Percentiles rank a stretch among this genome's conserved stretches.
These are phyloP conservation scores for Curvularia sp. DNA, from an alignment of 2,329 filamentous ascomycete genomes.

Conservation along the genomic window DNA sequence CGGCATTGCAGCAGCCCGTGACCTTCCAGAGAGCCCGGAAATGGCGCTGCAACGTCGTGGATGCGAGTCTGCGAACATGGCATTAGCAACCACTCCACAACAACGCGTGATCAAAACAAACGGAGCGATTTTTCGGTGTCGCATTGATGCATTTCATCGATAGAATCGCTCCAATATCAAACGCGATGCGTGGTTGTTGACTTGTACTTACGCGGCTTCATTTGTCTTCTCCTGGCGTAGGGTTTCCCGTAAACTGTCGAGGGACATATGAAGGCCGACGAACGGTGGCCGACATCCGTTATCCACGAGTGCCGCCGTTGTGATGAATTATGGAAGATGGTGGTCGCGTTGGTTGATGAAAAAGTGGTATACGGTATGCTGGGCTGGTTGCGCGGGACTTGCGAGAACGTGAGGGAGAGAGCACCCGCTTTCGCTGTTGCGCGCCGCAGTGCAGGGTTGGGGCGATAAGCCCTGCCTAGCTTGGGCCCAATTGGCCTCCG, in stretches of 20 bases:
- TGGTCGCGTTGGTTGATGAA: slow-evolving; percentile 45
- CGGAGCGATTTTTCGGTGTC: slow-evolving; percentile 52
- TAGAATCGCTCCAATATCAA: slow-evolving; percentile 24
- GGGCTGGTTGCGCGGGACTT: slow-evolving; percentile 39
- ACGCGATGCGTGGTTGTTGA: slow-evolving; percentile 15
- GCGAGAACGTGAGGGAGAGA: slow-evolving; percentile 36
- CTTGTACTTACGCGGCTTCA: slow-evolving; percentile 54
- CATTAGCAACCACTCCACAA: slow-evolving; percentile 46
- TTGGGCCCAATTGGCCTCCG: slow-evolving; percentile 17
- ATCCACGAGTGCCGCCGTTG: slow-evolving; percentile 52
- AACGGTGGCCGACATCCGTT: slow-evolving; percentile 57
- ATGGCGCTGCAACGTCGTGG: slow-evolving; percentile 68
- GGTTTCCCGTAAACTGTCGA: slow-evolving; percentile 54
- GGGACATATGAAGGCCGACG: slow-evolving; percentile 56
- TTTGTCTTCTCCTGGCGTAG: slow-evolving; percentile 50
- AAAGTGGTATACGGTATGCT: slow-evolving; percentile 39
- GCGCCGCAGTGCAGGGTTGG: slow-evolving; percentile 20
- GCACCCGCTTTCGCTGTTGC: slow-evolving; percentile 23
- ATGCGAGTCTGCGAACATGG: slow-evolving; percentile 74
- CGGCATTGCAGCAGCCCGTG: slow-evolving; percentile 60
- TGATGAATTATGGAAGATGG: slow-evolving; percentile 46
- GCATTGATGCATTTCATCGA: slow-evolving; percentile 39
- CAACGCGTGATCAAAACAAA: slow-evolving; percentile 47
- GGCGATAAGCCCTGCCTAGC: slow-evolving; percentile 38
- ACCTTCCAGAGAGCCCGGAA: slow-evolving; percentile 85